Base-by-base conservation (phyloP, 2,329 filamentous ascomycete genomes). In the Nannizzia gypsea region DNA sequence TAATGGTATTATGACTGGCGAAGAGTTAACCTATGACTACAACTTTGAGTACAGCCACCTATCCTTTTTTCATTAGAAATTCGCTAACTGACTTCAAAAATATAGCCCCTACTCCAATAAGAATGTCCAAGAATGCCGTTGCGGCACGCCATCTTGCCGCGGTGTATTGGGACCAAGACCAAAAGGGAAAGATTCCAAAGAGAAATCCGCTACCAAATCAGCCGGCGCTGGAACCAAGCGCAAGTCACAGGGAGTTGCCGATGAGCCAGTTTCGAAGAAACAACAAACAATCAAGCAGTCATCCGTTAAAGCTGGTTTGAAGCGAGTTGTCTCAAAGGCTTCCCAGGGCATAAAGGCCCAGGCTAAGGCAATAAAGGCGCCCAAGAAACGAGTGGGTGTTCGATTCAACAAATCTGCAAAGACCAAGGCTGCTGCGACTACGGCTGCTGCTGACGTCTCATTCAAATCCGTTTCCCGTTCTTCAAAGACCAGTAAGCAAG, bases 11-110 rank as follows among this genome's bases (percentile, higher is more conserved):
- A 88, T 88, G 84, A 96, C 91, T 9, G 93, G 93, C 24, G 90
- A 97, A 64, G 93, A 99, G 74, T 78, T 99, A 63, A 97, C 91
- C 0, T 99, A 99, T 71, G 93, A 99, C 78, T 87, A 87, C 71
- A 87, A 87, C 66, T 88, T 88, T 64, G 83, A 86, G 81, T 83
- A 70, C 71, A 79, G 72, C 17, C 6, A 48, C 38, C 15, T 15
- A 6, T 40, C 40, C 26, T 28, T 31, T 13, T 11, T 4, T 15
- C 5, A 3, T 52, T 9, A 38, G 5, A 58, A 26, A 31, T 28
- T 13, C n/a, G 38, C 26, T 22, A 46, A n/a, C 26, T 46, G 4
- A 44, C 40, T 22, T 48, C 24, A 8, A 20, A 50, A 38, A 6
- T 28, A 46, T n/a, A 80, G 78, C 63, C 80, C 79, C 8, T 83